Evolutionary conservation across 1,284 basidiomycete genomes (phyloP), one percentile per base, ranked within the genome.

Genomic region (Rhodotorula sp.): DNA sequence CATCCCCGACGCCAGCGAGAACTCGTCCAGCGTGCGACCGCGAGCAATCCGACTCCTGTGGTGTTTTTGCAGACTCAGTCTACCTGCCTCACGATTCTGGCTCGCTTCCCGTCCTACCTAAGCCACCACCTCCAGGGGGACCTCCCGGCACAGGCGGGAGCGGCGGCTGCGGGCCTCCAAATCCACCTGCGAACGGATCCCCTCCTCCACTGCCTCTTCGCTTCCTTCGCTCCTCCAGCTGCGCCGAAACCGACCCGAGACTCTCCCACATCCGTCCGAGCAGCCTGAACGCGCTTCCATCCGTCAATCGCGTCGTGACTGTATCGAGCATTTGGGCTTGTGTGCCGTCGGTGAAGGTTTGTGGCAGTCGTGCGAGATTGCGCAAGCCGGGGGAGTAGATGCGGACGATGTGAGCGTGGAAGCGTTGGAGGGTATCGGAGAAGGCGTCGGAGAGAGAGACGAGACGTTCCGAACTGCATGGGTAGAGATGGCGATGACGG

Each of bases 311-410:
- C 11, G 54, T 60, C 46, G 20, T 50, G 18, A 65, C 30, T 18
- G 61, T 70, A 22, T 63, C 61, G 44, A 73, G 31, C 64, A 69
- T 69, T 20, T 59, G 59, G 18, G 34, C 13, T 26, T 67, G 62
- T 16, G 73, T 73, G 26, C 73, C 73, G 55, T 75, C 73, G n/a
- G 62, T 65, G 59, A 59, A 75, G 16, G 67, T 65, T 10, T 55
- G 9, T 4, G 73, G 73, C 13, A 73, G 31, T 11, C 65, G 62
- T n/a, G 65, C 57, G 62, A 75, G 71, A 31, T 70, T 67, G 10
- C 22, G 53, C 3, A 69, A 30, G 7, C 34, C 62, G 24, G 73
- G 73, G 4, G 66, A 55, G 65, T 75, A 75, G 71, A 75, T 75
- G 20, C 73, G 66, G 31, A 70, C 47, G 59, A 73, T 22, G 63